These are phyloP conservation scores for Aspergillus baeticus DNA, from an alignment of 495 filamentous ascomycete species.

Conservation along the genomic window DNA sequence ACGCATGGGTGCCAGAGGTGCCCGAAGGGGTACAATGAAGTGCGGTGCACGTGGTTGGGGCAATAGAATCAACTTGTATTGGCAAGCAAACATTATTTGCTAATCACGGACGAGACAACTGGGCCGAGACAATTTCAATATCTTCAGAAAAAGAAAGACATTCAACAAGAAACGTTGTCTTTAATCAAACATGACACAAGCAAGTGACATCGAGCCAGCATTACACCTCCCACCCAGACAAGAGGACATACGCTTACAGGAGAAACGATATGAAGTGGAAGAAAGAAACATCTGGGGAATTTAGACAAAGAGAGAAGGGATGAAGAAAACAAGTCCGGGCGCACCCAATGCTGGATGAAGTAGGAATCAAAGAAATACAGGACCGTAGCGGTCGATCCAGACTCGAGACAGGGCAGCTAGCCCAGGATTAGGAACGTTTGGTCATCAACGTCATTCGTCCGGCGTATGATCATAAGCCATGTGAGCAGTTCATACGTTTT, in stretches of 20 bases:
- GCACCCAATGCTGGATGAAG: slow-evolving; percentile 28
- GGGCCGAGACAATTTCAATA: background rate
- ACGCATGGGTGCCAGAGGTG: too few relatives aligned
- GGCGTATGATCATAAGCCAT: slow-evolving; percentile 35
- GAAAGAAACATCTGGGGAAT: slow-evolving; percentile 22
- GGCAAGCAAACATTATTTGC: too few relatives aligned
- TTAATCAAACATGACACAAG: background rate
- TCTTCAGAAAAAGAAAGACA: background rate
- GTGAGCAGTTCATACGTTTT: slow-evolving; percentile 56
- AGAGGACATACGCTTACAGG: background rate
- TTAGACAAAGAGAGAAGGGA: slow-evolving; percentile 20
- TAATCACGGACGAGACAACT: background rate
- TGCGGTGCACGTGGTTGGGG: too few relatives aligned
- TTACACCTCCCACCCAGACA: background rate
- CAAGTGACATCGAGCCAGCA: background rate
- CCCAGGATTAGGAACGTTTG: slow-evolving; percentile 21
- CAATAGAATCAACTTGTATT: too few relatives aligned
- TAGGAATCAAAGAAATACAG: slow-evolving; percentile 27
- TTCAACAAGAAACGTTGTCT: background rate
- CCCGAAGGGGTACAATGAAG: too few relatives aligned
- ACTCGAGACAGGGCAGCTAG: slow-evolving; percentile 10
- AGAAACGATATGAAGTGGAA: slow-evolving; percentile 3
- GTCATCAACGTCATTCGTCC: slow-evolving; percentile 43
- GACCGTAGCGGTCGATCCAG: slow-evolving; percentile 11
- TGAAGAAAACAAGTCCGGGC: slow-evolving; percentile 29